Evolutionary conservation across 768 basidiomycete genomes (phyloP).

Genomic region (Termitomyces sp.): DNA sequence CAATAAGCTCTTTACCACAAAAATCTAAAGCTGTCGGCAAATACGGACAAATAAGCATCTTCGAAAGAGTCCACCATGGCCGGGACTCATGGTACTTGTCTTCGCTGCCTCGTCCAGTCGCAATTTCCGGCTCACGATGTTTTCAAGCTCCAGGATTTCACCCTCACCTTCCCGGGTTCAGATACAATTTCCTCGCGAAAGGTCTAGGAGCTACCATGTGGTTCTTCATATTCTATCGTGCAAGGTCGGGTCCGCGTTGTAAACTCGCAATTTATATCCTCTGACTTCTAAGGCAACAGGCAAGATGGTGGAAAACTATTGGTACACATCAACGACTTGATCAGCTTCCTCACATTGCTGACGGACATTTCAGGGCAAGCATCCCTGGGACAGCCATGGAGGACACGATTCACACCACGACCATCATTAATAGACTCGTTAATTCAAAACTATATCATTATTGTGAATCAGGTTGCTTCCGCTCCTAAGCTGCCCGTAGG

Average conservation of each 20-base stretch:
- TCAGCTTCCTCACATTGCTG: background rate
- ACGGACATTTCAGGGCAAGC: slow-evolving; percentile 37
- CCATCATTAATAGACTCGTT: slow-evolving; percentile 32
- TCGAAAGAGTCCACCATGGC: slow-evolving; percentile 30
- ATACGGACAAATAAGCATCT: slow-evolving; percentile 27
- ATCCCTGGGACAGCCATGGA: slow-evolving; percentile 36
- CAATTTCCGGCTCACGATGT: slow-evolving; percentile 2
- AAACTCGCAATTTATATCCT: background rate
- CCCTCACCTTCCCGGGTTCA: slow-evolving; percentile 78
- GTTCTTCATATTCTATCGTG: slow-evolving; percentile 98
- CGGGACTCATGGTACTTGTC: slow-evolving; percentile 31
- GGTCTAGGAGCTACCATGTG: slow-evolving; percentile 92
- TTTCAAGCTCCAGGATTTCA: slow-evolving; percentile 70
- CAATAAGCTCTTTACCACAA: slow-evolving; percentile 1
- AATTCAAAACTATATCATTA: background rate
- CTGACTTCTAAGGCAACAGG: slow-evolving; percentile 27
- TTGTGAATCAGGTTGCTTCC: background rate
- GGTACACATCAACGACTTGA: slow-evolving; percentile 33
- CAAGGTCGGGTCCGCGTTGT: slow-evolving; percentile 55
- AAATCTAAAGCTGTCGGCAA: slow-evolving; percentile 19
- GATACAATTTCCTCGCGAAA: slow-evolving; percentile 76
- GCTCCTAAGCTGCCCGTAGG: background rate
- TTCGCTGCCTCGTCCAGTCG: background rate
- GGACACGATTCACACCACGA: slow-evolving; percentile 26
- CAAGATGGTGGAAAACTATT: slow-evolving; percentile 74